phyloP scores from a whole-genome alignment of 179 eudicot species.

The Spergularia azorica region DNA sequence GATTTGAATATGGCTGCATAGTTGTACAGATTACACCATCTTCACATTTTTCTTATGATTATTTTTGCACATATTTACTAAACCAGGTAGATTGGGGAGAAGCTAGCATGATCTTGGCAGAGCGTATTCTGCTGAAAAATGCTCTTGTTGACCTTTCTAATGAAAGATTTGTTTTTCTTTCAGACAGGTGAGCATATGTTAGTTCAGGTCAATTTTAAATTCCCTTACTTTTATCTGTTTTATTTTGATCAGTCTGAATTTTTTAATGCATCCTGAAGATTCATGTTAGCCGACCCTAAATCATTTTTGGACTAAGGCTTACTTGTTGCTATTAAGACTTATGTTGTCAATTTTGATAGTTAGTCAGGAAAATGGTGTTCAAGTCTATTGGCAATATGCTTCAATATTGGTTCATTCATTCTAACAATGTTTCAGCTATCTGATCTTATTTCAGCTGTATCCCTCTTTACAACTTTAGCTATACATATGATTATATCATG shows the following conservation, averaged over 20 bases:
- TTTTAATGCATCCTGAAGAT: background rate
- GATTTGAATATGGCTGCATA: background rate
- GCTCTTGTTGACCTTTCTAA: constrained; percentile 69
- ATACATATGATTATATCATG: constrained; percentile 87
- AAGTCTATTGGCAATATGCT: background rate
- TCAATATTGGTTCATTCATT: constrained; percentile 8
- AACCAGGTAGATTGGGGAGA: constrained; percentile 96
- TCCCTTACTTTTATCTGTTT: constrained; percentile 5
- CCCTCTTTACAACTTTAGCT: constrained; percentile 93
- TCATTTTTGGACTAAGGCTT: background rate
- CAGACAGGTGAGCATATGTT: constrained; percentile 68
- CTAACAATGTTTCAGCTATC: constrained; percentile 35
- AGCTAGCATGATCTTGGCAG: constrained; percentile 92
- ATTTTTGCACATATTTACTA: constrained; percentile 18
- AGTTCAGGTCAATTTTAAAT: background rate
- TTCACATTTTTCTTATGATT: background rate
- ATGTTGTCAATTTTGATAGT: background rate
- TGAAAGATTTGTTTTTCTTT: constrained; percentile 80
- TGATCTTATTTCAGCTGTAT: constrained; percentile 74
- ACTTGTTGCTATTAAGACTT: background rate
- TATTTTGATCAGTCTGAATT: background rate
- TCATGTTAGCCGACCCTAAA: background rate
- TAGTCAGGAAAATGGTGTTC: background rate
- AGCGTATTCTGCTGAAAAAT: constrained; percentile 71
- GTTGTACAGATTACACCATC: background rate